Evolutionary conservation across 257 asterid species (phyloP).

Genomic region (Solanum dulcamara): DNA sequence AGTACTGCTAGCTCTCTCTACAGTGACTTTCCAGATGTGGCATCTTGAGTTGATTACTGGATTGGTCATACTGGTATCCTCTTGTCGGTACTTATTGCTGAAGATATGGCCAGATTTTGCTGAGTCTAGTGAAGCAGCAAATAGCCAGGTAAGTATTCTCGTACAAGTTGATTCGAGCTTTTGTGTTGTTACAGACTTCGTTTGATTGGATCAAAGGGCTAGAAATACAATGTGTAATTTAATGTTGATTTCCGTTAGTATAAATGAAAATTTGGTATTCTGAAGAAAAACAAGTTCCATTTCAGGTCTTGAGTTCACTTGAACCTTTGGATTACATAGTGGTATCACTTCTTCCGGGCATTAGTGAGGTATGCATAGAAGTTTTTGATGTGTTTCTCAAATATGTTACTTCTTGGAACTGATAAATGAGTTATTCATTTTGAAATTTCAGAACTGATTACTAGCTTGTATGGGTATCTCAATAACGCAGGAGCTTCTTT

Average conservation of each 20-base stretch:
- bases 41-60: constrained; percentile 68
- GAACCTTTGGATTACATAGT: constrained; percentile 72
- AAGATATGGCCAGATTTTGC: constrained; percentile 81
- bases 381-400: neutral
- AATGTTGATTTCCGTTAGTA: neutral
- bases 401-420: neutral
- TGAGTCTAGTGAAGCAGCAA: constrained; percentile 75
- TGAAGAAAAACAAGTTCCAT: neutral
- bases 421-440: neutral
- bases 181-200: neutral
- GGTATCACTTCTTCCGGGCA: constrained; percentile 81
- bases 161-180: neutral
- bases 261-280: neutral
- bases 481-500: constrained; percentile 58
- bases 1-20: constrained; percentile 2
- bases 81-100: constrained; percentile 57
- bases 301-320: constrained; percentile 69
- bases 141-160: constrained; percentile 42
- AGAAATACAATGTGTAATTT: neutral
- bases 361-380: constrained; percentile 47
- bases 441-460: neutral
- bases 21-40: constrained; percentile 65
- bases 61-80: constrained; percentile 57
- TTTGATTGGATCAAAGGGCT: neutral
- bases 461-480: constrained; percentile 1